phyloP scores from a whole-genome alignment of 495 filamentous ascomycete genomes.

The Neurospora tetrasperma region DNA sequence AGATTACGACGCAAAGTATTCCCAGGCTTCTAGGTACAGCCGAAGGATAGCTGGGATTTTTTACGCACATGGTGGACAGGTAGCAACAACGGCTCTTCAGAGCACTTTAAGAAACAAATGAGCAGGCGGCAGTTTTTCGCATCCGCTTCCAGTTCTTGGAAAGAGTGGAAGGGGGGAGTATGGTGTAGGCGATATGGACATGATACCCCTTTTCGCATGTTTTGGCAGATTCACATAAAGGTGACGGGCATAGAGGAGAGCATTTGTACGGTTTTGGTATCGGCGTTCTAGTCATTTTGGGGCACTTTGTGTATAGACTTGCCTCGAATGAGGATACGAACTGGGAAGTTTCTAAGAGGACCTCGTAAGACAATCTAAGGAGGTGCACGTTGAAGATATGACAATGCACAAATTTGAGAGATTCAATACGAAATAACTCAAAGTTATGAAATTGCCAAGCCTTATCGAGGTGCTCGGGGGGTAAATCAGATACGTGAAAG shows the following conservation, averaged over 20 bases:
- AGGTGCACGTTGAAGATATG: background rate
- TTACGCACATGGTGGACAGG: background rate
- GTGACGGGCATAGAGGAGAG: background rate
- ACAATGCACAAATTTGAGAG: background rate
- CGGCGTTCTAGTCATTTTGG: background rate
- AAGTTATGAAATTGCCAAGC: background rate
- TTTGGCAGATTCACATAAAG: background rate
- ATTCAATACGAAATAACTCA: background rate
- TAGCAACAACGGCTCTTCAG: background rate
- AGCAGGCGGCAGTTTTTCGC: background rate
- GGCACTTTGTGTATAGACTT: background rate
- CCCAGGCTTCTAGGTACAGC: constrained; percentile 14
- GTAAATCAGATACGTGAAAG: background rate
- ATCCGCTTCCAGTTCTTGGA: background rate
- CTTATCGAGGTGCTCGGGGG: background rate
- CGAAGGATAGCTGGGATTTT: background rate
- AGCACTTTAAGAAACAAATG: background rate
- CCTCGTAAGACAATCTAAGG: background rate
- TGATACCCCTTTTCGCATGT: constrained; percentile 1
- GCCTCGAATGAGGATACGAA: background rate
- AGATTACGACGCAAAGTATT: constrained; percentile 16
- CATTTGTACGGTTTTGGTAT: background rate
- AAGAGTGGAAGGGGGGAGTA: background rate
- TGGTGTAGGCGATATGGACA: background rate
- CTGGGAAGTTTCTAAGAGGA: background rate